Base-by-base conservation (phyloP, 345 rosid genomes). In the Dipteronia dyeriana region DNA sequence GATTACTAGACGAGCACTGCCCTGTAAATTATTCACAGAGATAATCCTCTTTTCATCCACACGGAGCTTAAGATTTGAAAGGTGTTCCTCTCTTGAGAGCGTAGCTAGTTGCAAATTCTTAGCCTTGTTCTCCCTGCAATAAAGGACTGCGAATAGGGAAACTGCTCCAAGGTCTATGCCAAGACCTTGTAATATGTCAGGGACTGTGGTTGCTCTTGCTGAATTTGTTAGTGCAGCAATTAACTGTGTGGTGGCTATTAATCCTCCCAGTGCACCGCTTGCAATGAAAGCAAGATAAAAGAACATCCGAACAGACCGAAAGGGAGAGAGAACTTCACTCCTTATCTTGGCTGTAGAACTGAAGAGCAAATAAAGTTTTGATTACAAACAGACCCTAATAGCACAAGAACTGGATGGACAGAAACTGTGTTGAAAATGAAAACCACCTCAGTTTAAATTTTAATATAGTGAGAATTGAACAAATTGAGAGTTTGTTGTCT, bases 291-390 rank as follows among this genome's bases (percentile, higher is more conserved):
- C 91, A 11, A 90, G 89, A 85, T 95, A 95, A 78, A 95, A 95
- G 90, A 95, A 95, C 97, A 95, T 92, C 72, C 98, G 90, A 54
- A 95, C 91, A 49, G 99, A 81, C 68, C 97, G 91, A 79, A 95
- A 95, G 19, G 99, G 99, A 76, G 99, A 78, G 26, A 92, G 91
- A 82, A 95, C 99, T 88, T 93, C 98, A 77, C 92, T 90, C 72
- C 95, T 88, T 80, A 93, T 91, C 91, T 85, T 93, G 74, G 97
- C 94, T 79, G 87, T 68, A 47, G 95, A 90, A 78, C 97, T 95
- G 86, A 73, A 83, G 73, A 86, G 81, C 77, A 88, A 75, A 82
- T 54, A 80, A 76, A 85, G 81, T 53, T 77, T 54, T 79, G 68
- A 75, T 73, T 68, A 79, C 79, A 64, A 62, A 71, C 41, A 84